Base-by-base conservation (phyloP, 495 filamentous ascomycete genomes). In the Penicillium nucicola region DNA sequence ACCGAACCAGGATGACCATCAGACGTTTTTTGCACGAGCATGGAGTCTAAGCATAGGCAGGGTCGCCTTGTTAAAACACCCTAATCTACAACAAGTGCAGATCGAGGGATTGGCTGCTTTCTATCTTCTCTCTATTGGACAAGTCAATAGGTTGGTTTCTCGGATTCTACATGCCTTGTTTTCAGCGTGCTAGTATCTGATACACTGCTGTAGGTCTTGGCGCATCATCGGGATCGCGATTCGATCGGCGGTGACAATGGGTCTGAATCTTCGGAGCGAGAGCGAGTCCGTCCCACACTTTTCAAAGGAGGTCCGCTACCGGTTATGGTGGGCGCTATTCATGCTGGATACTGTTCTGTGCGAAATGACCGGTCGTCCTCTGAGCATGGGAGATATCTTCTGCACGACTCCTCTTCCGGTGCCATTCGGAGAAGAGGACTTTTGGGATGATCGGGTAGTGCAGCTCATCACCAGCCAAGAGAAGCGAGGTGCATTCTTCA, bases 191-290 rank as follows among this genome's bases (percentile, higher is more conserved):
- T 52, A 11, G 52, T 14, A 1, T 28, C 12, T 33, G 22, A 31
- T 31, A 7, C 33, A 10, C 23, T 12, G n/a, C n/a, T 30, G 49
- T 23, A 84, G 84, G 56, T 77, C 84, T 28, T 88, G 82, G 82
- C 72, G 76, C 53, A 69, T 80, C 22, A 75, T 71, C 58, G 84
- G 83, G 19, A 67, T 83, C 30, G 78, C 81, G 9, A 70, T 86
- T 48, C 76, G 82, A 37, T 77, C 79, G 49, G 81, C 80, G 7
- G 65, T 78, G 32, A 74, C 76, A 0, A 76, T 87, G 46, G 84
- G 83, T 11, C 65, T 88, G 19, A 81, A 87, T 52, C 61, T 86
- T 15, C 78, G 81, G 15, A 86, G 78, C 52, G 77, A 82, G 31
- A 79, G 70, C 31, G 69, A 62, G 11, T 65, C 65, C 7, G 56